Evolutionary conservation across 495 filamentous ascomycete species (phyloP), one percentile per base, ranked within the genome.

Genomic region (Talaromyces liani): DNA sequence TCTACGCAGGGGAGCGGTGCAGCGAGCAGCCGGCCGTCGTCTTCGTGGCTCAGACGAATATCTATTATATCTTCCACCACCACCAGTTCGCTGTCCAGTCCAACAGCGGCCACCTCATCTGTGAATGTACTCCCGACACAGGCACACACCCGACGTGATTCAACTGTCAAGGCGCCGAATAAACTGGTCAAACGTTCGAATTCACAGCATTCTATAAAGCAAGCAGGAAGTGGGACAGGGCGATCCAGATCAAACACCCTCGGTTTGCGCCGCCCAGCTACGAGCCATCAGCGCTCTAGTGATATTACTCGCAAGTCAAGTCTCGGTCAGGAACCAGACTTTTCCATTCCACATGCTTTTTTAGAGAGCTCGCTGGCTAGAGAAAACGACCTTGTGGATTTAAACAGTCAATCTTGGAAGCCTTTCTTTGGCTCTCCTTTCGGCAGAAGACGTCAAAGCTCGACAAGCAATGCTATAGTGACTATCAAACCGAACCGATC

Each of bases 161-260:
- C 81, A 12, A 60, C 72, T 14, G 72, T 75, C 55, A 74, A 84
- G 64, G 68, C 80, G 9, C 86, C 89, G 16, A 97, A 97, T 75
- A 97, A 95, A 75, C 78, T 97, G 25, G 87, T 97, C 33, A 98
- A 97, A 76, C 87, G 93, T 62, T 80, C 86, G 53, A 80, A 86
- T 12, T 90, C 92, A 53, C 80, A 86, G 34, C 80, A 82, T 63
- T 77, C 72, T 70, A 71, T 74, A 61, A 62, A 77, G 68, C 66
- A 71, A 61, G 58, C 71, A 51, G 65, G 69, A 61, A 45, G 68
- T 54, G 66, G 67, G 49, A 68, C 71, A 9, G 62, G 69, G 10
- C 65, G 72, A 54, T 84, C 84, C 4, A 82, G 69, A 53, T 78
- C 85, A 18, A 80, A 85, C 65, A 70, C 85, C 60, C 74, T 84